Base-by-base conservation (phyloP, 768 basidiomycete species). In the Lepiota subincarnata region DNA sequence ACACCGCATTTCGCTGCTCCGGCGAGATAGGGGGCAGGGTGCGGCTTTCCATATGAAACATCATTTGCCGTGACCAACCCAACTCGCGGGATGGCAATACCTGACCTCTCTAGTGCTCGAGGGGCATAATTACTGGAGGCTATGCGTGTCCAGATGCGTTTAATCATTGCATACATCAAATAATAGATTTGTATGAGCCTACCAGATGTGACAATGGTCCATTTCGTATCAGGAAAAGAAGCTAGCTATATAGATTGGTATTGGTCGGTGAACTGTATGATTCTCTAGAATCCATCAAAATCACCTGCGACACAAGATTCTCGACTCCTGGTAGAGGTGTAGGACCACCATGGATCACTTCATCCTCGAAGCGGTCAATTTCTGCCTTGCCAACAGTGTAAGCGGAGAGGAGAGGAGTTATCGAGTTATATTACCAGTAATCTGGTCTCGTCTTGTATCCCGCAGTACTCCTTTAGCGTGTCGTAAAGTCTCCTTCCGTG, bases 201-300 rank as follows among this genome's bases (percentile, higher is more conserved):
- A 85, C 90, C 83, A 40, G 88, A 91, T 5, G 92, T 93, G 31
- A 90, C 88, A 62, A 95, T 89, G 3, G 89, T 89, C 89, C 90
- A 95, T 38, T 76, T 73, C 10, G 58, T 56, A 18, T 62, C 59
- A n/a, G 62, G 60, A 48, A 66, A 54, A 6, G 66, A 64, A 42
- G 60, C 45, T 34, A 75, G 67, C 73, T 75, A 47, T 18, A 39
- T 43, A 8, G 28, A 31, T 31, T 31, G 52, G 31, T 22, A n/a
- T 35, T 22, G 36, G 40, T 41, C 13, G 36, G 41, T 39, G 41
- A 24, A 24, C 24, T 24, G 5, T 24, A 5, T 24, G 37, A 18
- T 35, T 14, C 36, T 44, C 35, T 35, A 31, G 14, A 38, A 1
- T 34, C 31, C 13, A 24, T 48, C n/a, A 10, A 16, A 37, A 59